These are phyloP conservation scores for Neurospora terricola DNA, from an alignment of 495 filamentous ascomycete species.

Conservation along the genomic window DNA sequence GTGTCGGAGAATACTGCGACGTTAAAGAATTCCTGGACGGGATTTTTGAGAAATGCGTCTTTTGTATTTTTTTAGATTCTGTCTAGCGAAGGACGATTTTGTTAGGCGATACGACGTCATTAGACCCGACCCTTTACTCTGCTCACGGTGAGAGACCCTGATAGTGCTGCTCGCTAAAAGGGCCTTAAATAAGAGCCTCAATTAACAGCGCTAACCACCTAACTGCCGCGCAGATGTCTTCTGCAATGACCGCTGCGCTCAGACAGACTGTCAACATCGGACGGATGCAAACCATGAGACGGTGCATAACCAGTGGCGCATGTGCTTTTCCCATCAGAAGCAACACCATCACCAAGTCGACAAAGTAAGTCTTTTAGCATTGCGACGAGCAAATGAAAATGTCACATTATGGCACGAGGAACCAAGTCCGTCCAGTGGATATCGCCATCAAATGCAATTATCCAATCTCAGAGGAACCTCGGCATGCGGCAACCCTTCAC, in stretches of 20 bases:
- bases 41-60: background rate
- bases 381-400: background rate
- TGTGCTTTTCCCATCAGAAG: background rate
- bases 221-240: background rate
- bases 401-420: background rate
- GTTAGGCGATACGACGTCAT: background rate
- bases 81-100: background rate
- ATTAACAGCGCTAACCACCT: background rate
- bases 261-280: background rate
- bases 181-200: background rate
- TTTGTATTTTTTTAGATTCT: background rate
- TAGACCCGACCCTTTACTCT: background rate
- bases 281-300: background rate
- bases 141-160: background rate
- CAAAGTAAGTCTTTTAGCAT: background rate
- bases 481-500: background rate
- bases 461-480: background rate
- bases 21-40: background rate
- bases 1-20: background rate
- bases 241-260: background rate
- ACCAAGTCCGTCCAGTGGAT: background rate
- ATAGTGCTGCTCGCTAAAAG: background rate
- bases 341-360: background rate
- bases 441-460: background rate
- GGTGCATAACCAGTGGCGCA: background rate